Evolutionary conservation across 78 protist species (phyloP).

Genomic region (Guillardia theta): DNA sequence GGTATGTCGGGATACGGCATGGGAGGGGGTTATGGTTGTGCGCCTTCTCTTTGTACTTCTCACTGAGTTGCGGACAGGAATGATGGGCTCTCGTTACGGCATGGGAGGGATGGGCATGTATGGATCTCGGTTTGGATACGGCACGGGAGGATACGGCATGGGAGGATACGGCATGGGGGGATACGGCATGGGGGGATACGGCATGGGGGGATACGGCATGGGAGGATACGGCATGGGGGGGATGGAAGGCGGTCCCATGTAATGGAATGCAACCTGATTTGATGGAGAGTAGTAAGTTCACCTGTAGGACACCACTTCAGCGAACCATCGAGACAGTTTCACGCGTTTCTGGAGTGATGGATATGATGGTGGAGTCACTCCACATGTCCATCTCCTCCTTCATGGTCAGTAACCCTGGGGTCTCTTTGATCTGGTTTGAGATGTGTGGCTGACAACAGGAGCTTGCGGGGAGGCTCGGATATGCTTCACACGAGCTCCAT

Average conservation of each 20-base stretch:
- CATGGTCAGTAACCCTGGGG: background rate
- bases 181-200: background rate
- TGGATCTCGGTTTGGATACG: no score
- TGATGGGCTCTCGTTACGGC: no score
- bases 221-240: background rate
- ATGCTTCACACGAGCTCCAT: slow-evolving; percentile 14
- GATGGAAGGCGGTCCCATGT: background rate
- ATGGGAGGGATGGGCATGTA: background rate
- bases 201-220: background rate
- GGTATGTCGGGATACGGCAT: background rate
- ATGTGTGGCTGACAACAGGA: background rate
- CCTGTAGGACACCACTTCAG: background rate
- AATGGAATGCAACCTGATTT: no score
- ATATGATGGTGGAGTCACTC: background rate
- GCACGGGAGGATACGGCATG: background rate
- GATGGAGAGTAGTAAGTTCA: background rate
- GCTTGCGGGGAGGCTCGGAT: background rate
- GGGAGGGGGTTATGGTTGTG: no score
- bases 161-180: background rate
- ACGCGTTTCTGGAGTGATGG: background rate
- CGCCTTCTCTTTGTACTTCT: no score
- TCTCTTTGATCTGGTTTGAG: background rate
- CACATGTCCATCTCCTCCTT: background rate
- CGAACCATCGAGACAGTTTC: background rate
- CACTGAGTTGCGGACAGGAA: no score